Evolutionary conservation across 345 rosid species (phyloP).

Genomic region (Euphorbia peplus): DNA sequence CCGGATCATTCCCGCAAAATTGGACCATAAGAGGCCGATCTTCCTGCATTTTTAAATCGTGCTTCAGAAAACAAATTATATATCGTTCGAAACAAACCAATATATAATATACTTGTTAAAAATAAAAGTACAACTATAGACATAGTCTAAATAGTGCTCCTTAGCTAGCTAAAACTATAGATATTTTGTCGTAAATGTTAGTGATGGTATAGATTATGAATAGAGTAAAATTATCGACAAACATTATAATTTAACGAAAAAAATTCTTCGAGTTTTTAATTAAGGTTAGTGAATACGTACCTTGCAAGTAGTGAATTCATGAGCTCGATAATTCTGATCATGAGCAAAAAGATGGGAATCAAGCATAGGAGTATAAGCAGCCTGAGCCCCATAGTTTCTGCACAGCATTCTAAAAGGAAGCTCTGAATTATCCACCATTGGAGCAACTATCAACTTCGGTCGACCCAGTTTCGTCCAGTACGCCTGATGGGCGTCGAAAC

Average conservation of each 20-base stretch:
- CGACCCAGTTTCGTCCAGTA: slow-evolving; percentile 74
- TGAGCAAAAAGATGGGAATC: slow-evolving; percentile 80
- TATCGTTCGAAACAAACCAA: not conserved
- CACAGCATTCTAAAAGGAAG: slow-evolving; percentile 95
- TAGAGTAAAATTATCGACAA: no score
- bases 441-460: slow-evolving; percentile 79
- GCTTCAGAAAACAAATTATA: no score
- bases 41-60: slow-evolving; percentile 67
- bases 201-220: no score
- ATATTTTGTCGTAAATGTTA: no score
- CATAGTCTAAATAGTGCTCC: no score
- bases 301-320: slow-evolving; percentile 87
- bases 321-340: slow-evolving; percentile 63
- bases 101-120: no score
- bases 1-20: slow-evolving; percentile 95
- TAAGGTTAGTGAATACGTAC: slow-evolving; percentile 30
- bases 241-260: no score
- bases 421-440: slow-evolving; percentile 99
- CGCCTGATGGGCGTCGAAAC: no score
- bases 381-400: slow-evolving; percentile 82
- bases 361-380: slow-evolving; percentile 92
- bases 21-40: slow-evolving; percentile 94
- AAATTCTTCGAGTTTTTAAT: no score
- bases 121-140: no score
- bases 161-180: no score